phyloP scores from a whole-genome alignment of 2,329 filamentous ascomycete species.

The Colletotrichum orchidophilum region DNA sequence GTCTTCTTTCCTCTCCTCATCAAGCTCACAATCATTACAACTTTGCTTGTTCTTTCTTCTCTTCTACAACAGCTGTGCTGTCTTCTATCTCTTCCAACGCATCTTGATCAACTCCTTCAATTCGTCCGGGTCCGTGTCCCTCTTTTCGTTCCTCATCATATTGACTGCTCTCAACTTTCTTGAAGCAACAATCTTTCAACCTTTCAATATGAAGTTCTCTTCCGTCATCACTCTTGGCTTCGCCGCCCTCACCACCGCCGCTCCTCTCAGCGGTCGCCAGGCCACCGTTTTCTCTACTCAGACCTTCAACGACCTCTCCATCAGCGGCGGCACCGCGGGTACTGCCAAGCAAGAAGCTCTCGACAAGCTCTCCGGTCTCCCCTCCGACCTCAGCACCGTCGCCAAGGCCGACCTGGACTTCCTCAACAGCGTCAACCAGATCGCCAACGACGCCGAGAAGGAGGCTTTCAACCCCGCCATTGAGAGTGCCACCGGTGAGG shows the following conservation, averaged over 20 bases:
- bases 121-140: constrained; percentile 31
- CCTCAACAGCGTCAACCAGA: constrained; percentile 60
- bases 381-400: constrained; percentile 54
- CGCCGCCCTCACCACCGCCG: constrained; percentile 40
- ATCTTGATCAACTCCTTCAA: constrained; percentile 29
- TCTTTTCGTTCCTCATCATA: constrained; percentile 2
- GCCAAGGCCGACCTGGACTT: constrained; percentile 57
- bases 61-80: constrained; percentile 32
- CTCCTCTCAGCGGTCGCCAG: constrained; percentile 40
- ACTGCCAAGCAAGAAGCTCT: constrained; percentile 54
- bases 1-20: constrained; percentile 19
- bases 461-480: constrained; percentile 65
- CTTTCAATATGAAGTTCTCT: constrained; percentile 47
- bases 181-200: background rate
- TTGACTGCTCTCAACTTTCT: constrained; percentile 5
- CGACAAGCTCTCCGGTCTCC: constrained; percentile 48
- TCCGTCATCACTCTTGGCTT: constrained; percentile 40
- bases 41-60: constrained; percentile 19
- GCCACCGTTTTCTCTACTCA: constrained; percentile 43
- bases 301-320: constrained; percentile 56
- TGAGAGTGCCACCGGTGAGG: constrained; percentile 54
- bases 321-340: constrained; percentile 56
- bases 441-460: constrained; percentile 62
- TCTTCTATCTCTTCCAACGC: constrained; percentile 31
- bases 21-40: constrained; percentile 31